These are phyloP conservation scores for Lachnellula subtilissima DNA, from an alignment of 2,329 filamentous ascomycete genomes.

Conservation along the genomic window DNA sequence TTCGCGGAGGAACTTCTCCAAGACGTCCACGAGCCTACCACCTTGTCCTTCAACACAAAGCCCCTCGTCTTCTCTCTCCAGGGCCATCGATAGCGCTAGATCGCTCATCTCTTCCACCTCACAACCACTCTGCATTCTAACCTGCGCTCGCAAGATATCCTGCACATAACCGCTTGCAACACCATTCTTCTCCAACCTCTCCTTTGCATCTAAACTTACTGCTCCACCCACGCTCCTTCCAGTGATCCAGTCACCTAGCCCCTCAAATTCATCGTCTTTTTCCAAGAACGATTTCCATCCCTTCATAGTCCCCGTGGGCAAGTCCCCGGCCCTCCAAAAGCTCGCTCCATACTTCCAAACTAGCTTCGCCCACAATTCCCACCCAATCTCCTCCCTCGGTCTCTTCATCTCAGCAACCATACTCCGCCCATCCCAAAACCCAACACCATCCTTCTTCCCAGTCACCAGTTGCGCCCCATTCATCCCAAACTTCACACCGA, in stretches of 20 bases:
- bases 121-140: constrained; percentile 11
- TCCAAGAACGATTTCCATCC: constrained; percentile 1
- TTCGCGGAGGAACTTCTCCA: constrained; percentile 5
- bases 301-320: constrained; percentile 21
- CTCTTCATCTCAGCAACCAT: constrained; percentile 2
- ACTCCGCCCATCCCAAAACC: constrained; percentile 4
- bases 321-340: neutral
- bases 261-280: neutral
- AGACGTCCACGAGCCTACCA: constrained; percentile 1
- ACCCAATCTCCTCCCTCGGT: constrained; percentile 3
- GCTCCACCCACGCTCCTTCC: neutral
- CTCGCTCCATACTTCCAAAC: constrained; percentile 7
- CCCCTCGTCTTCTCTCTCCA: constrained; percentile 8
- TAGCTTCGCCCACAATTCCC: constrained; percentile 2
- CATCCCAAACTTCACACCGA: neutral
- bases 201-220: neutral
- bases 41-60: neutral
- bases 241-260: neutral
- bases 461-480: neutral
- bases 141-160: constrained; percentile 11
- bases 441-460: neutral
- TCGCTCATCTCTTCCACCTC: constrained; percentile 9
- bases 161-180: constrained; percentile 7
- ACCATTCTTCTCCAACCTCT: constrained; percentile 4
- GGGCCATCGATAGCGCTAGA: constrained; percentile 6